Conservation (phyloP, 2,329 filamentous ascomycete species). For the Rhynchosporium graminicola region DNA sequence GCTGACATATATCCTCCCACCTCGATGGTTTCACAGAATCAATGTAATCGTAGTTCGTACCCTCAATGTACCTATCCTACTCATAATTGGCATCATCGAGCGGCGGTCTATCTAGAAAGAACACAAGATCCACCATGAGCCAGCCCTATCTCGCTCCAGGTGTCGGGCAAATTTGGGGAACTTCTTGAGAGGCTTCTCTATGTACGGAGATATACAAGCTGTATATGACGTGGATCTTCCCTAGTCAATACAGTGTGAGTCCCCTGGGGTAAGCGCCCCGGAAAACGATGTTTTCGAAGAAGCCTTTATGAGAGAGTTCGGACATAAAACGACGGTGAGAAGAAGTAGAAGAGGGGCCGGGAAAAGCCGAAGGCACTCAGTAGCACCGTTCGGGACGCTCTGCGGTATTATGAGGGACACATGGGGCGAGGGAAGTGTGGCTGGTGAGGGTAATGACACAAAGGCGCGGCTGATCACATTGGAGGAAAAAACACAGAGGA, state of each 20-base stretch:
- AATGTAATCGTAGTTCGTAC: slow-evolving; percentile 75
- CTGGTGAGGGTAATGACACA: slow-evolving; percentile 23
- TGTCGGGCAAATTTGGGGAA: slow-evolving; percentile 33
- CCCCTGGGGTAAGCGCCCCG: slow-evolving; percentile 28
- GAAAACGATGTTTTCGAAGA: slow-evolving; percentile 25
- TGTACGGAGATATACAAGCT: slow-evolving; percentile 39
- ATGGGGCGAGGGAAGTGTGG: slow-evolving; percentile 30
- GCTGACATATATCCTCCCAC: slow-evolving; percentile 74
- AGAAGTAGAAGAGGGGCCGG: slow-evolving; percentile 19
- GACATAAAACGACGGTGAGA: slow-evolving; percentile 16
- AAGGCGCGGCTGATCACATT: slow-evolving; percentile 31
- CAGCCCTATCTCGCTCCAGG: slow-evolving; percentile 29
- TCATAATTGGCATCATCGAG: slow-evolving; percentile 71
- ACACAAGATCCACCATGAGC: slow-evolving; percentile 27
- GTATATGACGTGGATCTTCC: slow-evolving; percentile 40
- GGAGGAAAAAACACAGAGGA: slow-evolving; percentile 33
- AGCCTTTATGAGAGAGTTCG: slow-evolving; percentile 30
- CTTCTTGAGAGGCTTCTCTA: slow-evolving; percentile 35
- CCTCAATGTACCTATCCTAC: slow-evolving; percentile 73
- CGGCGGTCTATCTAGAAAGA: slow-evolving; percentile 64
- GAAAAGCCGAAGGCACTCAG: slow-evolving; percentile 34
- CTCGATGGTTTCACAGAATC: slow-evolving; percentile 88
- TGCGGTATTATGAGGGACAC: slow-evolving; percentile 30
- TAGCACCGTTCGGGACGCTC: slow-evolving; percentile 36
- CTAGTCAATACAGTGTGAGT: slow-evolving; percentile 31